Evolutionary conservation across 495 filamentous ascomycete genomes (phyloP), one percentile per base, ranked within the genome.

Genomic region (Aspergillus biplanus): DNA sequence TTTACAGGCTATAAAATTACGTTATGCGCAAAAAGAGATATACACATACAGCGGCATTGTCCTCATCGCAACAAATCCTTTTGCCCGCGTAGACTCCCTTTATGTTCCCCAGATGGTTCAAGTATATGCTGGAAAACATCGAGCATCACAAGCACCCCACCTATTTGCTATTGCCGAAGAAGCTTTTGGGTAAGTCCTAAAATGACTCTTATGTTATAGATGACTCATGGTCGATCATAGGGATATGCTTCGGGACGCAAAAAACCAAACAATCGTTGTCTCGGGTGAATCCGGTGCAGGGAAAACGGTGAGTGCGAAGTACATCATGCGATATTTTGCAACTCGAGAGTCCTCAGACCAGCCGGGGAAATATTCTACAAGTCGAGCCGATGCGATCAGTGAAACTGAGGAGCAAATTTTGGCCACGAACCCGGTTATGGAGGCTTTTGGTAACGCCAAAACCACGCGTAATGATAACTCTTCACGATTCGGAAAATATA

Each of bases 11-110:
- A 99, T 99, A 72, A 93, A 92, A 71, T 87, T 99, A 69, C 92
- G 95, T 76, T 99, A 99, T 82, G 87, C 90, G 59, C 96, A 99
- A 74, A 98, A 98, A 73, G 95, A 99, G 71, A 99, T 99, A 69
- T 99, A 99, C 83, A 99, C 95, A 71, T 99, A 99, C 81, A 96
- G 91, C 76, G 95, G 95, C 69, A 99, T 99, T 72, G 95, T 99
- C 59, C 80, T 99, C 67, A 99, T 99, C 76, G 95, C 95, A 57
- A 97, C 95, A 50, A 99, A 99, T 80, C 95, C 95, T 8, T 99
- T 99, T 69, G 95, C 96, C 52, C 84, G 95, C 53, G 96, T 99
- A 64, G 95, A 99, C 72, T 98, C 95, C 34, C 86, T 99, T 64
- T 99, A 99, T 78, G 95, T 98, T 49, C 95, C 95, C 18, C 96